These are phyloP conservation scores for Coprinopsis strossmayeri DNA, from an alignment of 768 basidiomycete genomes.

Conservation along the genomic window DNA sequence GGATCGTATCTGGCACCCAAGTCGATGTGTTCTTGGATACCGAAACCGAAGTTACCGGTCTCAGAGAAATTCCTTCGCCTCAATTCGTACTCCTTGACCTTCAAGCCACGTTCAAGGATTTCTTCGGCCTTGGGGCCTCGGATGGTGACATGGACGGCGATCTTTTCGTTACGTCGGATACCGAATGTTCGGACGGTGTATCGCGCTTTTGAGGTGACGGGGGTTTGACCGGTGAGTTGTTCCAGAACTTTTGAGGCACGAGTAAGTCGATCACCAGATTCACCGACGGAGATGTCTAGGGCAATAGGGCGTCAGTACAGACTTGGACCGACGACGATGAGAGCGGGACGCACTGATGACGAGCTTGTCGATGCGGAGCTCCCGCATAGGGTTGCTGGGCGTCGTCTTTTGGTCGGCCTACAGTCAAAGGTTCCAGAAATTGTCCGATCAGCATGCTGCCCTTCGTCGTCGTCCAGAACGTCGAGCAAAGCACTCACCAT, in stretches of 20 bases:
- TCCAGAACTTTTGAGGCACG: constrained; percentile 99
- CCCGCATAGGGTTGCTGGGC: constrained; percentile 92
- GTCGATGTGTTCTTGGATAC: constrained; percentile 99
- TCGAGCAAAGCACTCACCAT: constrained; percentile 4
- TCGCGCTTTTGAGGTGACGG: constrained; percentile 98
- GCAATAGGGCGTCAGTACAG: neutral
- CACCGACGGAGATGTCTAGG: constrained; percentile 98
- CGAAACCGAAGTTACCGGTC: constrained; percentile 99
- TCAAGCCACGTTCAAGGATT: constrained; percentile 96
- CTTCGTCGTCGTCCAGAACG: constrained; percentile 10
- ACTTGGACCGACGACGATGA: constrained; percentile 9
- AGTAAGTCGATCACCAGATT: constrained; percentile 98
- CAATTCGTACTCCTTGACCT: constrained; percentile 99
- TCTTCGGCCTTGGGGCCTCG: constrained; percentile 99
- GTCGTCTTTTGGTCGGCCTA: constrained; percentile 87
- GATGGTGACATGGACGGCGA: constrained; percentile 97
- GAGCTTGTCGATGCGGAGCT: constrained; percentile 96
- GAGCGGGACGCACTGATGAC: constrained; percentile 83
- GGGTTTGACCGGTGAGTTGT: constrained; percentile 98
- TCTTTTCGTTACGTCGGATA: constrained; percentile 99
- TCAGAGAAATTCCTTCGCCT: constrained; percentile 96
- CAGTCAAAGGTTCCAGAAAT: neutral
- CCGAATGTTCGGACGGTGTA: constrained; percentile 99
- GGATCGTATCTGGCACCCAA: constrained; percentile 98
- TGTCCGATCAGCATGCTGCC: too few species aligned